These are phyloP conservation scores for Pythium dissimile DNA, from an alignment of 352 stramenopile species.

Conservation along the genomic window DNA sequence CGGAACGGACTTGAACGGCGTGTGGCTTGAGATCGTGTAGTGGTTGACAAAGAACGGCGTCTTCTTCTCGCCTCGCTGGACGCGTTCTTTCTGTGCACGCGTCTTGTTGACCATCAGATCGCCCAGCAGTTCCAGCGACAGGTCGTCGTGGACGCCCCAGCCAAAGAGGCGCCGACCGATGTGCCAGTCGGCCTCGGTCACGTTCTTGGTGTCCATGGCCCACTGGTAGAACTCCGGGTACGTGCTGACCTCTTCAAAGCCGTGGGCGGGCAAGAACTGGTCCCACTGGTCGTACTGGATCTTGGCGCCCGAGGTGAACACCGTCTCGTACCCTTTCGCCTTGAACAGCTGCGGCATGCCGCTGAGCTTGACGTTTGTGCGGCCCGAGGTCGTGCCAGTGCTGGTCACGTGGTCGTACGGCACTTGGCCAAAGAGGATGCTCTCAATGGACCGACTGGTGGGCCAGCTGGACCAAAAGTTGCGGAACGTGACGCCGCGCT, in stretches of 20 bases:
- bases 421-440: conserved; percentile 44
- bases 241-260: conserved; percentile 43
- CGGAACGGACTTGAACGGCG: conserved; percentile 27
- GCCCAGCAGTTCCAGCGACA: conserved; percentile 24
- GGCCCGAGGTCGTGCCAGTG: conserved; percentile 32
- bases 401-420: conserved; percentile 35
- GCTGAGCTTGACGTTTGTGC: conserved; percentile 21
- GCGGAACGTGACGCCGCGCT: conserved; percentile 37
- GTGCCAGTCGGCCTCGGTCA: conserved; percentile 19
- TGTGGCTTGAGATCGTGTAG: conserved; percentile 61
- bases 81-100: conserved; percentile 24
- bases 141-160: conserved; percentile 50
- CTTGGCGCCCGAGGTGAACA: conserved; percentile 41
- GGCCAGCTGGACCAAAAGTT: conserved; percentile 59
- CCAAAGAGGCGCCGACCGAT: conserved; percentile 7
- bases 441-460: conserved; percentile 54
- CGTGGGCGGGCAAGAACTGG: conserved; percentile 38
- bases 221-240: conserved; percentile 6
- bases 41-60: conserved; percentile 47
- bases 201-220: conserved; percentile 19
- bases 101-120: conserved; percentile 46
- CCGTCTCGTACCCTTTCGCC: conserved; percentile 40
- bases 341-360: conserved; percentile 52
- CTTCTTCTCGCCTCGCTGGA: conserved; percentile 25
- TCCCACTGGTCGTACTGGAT: conserved; percentile 49